phyloP scores from a whole-genome alignment of 208 protist genomes.

The Acanthamoeba castellanii region DNA sequence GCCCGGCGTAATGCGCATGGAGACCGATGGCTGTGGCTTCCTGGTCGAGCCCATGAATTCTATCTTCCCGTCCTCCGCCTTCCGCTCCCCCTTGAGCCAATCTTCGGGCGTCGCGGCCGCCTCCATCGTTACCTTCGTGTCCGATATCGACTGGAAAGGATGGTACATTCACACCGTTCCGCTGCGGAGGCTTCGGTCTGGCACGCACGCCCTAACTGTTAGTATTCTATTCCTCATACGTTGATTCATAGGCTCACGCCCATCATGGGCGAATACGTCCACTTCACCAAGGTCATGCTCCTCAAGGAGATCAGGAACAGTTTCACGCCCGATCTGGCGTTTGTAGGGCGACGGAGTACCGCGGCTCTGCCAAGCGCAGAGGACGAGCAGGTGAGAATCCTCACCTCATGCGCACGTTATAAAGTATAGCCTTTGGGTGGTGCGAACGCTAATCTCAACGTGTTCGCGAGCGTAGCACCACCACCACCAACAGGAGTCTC shows the following conservation, averaged over 20 bases:
- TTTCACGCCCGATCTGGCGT: conserved; percentile 29
- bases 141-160: conserved; percentile 57
- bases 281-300: conserved; percentile 61
- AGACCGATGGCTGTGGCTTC: conserved; percentile 64
- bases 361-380: background rate
- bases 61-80: background rate
- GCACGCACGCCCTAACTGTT: background rate
- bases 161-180: conserved; percentile 19
- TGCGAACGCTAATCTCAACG: background rate
- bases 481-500: background rate
- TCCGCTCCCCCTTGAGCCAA: background rate
- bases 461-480: background rate
- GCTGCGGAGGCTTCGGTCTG: background rate
- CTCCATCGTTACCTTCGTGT: conserved; percentile 69
- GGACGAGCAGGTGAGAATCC: background rate
- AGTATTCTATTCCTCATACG: no score
- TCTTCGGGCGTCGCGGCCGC: background rate
- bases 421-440: background rate
- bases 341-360: conserved; percentile 1
- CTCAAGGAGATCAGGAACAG: conserved; percentile 20
- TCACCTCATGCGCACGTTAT: background rate
- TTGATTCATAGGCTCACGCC: background rate
- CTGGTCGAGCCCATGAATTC: conserved; percentile 65
- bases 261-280: conserved; percentile 59
- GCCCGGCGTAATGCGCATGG: conserved; percentile 40